Base-by-base conservation (phyloP, 768 basidiomycete genomes). In the Tubosaeta sp. region DNA sequence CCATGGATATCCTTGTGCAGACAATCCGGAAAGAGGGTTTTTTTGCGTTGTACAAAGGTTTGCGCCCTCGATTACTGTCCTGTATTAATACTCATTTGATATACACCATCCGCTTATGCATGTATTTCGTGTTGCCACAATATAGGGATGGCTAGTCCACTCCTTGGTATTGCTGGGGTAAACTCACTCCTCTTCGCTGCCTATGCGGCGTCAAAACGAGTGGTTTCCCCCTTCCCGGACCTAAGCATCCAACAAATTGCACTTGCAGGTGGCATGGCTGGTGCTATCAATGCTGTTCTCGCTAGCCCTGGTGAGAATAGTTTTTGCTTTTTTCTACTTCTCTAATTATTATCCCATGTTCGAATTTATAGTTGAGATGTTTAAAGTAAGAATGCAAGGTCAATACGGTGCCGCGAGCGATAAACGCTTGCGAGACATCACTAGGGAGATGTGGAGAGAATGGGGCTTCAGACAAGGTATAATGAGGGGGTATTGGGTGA, bases 361-460 rank as follows among this genome's bases (percentile, higher is more conserved):
- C 10, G 2, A 14, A 32, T 14, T 54, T 38, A 47, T 53, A 91
- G 90, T 93, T 45, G 96, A 99, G 70, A 91, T 98, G 89, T 97
- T 97, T 75, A 98, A 99, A 71, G 91, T 97, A 25, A 80, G 90
- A 16, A 96, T 96, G 95, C 94, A 96, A 69, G 94, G 88, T 7
- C 90, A 97, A 65, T 95, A 96, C 59, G 95, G 94, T 11, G 77
- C 75, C 4, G 75, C 81, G 12, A 76, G 79, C 9, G 94, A 97
- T 65, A 87, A 94, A 68, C 79, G 81, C 35, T 74, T 99, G 24
- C 71, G 85, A 31, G 76, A 72, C 8, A 77, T 97, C 9, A 81
- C 80, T 14, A 73, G 71, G 19, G 93, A 94, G 57, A 91, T 94
- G 85, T 96, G 91, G 86, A 69, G 63, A 27, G 73, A 90, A 53